phyloP scores from a whole-genome alignment of 768 basidiomycete genomes.

The Suillus hirtellus region DNA sequence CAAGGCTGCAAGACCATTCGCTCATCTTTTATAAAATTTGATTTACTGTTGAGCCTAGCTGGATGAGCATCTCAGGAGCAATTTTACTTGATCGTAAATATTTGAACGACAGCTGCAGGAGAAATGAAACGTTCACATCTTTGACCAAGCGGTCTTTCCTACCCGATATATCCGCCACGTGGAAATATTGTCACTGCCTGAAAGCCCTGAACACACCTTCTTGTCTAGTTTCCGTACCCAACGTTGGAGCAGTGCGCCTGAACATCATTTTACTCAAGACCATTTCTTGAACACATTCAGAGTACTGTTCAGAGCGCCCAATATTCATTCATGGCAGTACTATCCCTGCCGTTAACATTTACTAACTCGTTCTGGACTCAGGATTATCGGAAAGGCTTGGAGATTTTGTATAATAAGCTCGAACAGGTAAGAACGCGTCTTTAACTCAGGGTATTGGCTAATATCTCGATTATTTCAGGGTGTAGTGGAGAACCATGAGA shows the following conservation, averaged over 20 bases:
- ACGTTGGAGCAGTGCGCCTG: conserved; percentile 9
- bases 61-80: neutral
- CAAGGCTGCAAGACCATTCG: neutral
- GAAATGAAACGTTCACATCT: neutral
- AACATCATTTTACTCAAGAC: conserved; percentile 14
- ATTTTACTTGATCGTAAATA: neutral
- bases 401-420: conserved; percentile 73
- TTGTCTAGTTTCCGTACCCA: conserved; percentile 10
- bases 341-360: conserved; percentile 87
- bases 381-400: conserved; percentile 82
- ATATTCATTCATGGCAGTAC: conserved; percentile 66
- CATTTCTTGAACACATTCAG: conserved; percentile 4
- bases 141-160: neutral
- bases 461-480: conserved; percentile 50
- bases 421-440: conserved; percentile 56
- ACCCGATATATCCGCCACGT: conserved; percentile 11
- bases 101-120: neutral
- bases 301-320: neutral
- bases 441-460: conserved; percentile 10
- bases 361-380: conserved; percentile 95
- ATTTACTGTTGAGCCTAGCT: neutral
- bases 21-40: neutral
- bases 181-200: conserved; percentile 10
- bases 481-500: conserved; percentile 78
- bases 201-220: conserved; percentile 8